Percentiles rank a stretch among this genome's conserved stretches.
Conservation (phyloP, 805 yeast species). For the Yarrowia sp. region DNA sequence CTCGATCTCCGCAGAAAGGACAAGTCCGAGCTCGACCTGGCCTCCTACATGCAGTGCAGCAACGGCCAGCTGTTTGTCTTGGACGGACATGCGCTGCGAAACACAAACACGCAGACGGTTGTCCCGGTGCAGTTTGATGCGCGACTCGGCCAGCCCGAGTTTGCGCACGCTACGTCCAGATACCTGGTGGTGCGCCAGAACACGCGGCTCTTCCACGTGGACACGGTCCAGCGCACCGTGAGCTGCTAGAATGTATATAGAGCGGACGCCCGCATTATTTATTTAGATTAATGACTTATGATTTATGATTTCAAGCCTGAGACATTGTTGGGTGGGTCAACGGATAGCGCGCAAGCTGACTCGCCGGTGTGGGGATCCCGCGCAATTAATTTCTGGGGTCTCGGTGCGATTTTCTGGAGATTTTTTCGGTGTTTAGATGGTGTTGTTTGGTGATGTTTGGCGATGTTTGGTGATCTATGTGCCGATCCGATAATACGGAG, state of each 20-base stretch:
- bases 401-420: too few species aligned
- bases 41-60: constrained; percentile 10
- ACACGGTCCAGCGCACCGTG: background rate
- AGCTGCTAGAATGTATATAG: background rate
- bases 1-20: background rate
- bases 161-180: background rate
- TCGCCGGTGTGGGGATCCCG: too few species aligned
- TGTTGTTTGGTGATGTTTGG: too few species aligned
- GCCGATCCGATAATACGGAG: too few species aligned
- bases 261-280: background rate
- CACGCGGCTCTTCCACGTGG: background rate
- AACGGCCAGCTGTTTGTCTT: constrained; percentile 14
- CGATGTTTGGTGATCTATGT: too few species aligned
- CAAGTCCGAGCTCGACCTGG: constrained; percentile 16
- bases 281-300: constrained; percentile 9
- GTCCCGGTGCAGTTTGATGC: background rate
- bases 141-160: background rate
- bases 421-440: too few species aligned
- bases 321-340: background rate
- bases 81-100: background rate
- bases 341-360: too few species aligned
- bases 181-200: background rate
- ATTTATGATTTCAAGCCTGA: background rate
- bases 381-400: too few species aligned
- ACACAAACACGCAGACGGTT: background rate